Evolutionary conservation across 1,284 basidiomycete genomes (phyloP), one percentile per base, ranked within the genome.

Genomic region (Peniophora sp.): DNA sequence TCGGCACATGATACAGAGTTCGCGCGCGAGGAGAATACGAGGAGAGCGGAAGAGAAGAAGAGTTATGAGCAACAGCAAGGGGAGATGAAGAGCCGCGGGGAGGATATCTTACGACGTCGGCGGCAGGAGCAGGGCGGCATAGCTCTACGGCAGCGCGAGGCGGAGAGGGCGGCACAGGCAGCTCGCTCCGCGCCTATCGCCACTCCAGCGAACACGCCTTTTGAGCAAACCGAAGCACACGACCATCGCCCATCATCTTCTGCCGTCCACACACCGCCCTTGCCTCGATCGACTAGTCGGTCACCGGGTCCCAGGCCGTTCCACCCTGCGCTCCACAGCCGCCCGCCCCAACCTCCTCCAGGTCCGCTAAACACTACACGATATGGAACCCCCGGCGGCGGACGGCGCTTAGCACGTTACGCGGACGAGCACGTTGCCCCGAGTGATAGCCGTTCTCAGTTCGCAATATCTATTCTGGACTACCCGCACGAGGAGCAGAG

Each of bases 41-140:
- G 51, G 37, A 48, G 39, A 62, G 5, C 8, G 11, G 27, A 32
- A 12, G 27, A 54, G 50, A 24, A 37, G 37, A 49, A 32, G 48
- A 53, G 24, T 50, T 52, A 20, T 37, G 48, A 57, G 41, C 58
- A 57, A 17, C 69, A 69, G 35, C 27, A 41, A 37, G 50, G 24
- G 54, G 34, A 35, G 47, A 55, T 24, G 51, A 52, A 18, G 42
- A 48, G 57, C 37, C 58, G 57, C n/a, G 69, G 68, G 35, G 63
- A 69, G 34, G 67, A 69, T 44, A 54, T 43, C 45, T 52, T 27
- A 9, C 47, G 54, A 24, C 47, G 54, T 20, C 46, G 47, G n/a
- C 58, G 58, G 41, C 63, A 65, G 49, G 75, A 78, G 53, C 71
- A 74, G 39, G 74, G 73, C 3, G 74, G 70, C 1, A 77, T 78